Conservation (phyloP, 768 basidiomycete genomes). For the Lactarius sanguifluus region DNA sequence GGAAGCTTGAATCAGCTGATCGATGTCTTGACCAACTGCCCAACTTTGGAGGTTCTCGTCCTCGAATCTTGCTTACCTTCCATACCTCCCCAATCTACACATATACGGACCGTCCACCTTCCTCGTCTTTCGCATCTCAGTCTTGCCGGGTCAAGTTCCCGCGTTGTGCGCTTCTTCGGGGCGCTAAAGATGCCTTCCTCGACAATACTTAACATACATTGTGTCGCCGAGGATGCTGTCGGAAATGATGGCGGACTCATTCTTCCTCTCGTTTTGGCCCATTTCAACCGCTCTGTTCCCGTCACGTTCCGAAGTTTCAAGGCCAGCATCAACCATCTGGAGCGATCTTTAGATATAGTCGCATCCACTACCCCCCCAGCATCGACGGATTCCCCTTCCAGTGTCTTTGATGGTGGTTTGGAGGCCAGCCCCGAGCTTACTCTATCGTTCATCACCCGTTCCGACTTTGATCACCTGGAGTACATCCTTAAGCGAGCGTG, state of each 20-base stretch:
- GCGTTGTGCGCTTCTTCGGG: constrained; percentile 12
- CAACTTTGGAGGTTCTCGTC: constrained; percentile 8
- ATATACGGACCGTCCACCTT: constrained; percentile 3
- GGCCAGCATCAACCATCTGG: not conserved
- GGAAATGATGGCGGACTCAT: not conserved
- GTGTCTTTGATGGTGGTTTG: not conserved
- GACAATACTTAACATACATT: constrained; percentile 9
- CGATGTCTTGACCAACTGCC: constrained; percentile 3
- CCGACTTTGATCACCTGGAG: not conserved
- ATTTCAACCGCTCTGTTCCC: not conserved
- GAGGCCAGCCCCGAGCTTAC: not conserved
- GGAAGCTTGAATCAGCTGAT: not conserved
- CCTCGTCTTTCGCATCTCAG: constrained; percentile 10
- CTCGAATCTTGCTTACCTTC: constrained; percentile 11
- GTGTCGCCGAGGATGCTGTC: not conserved
- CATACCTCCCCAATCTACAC: not conserved
- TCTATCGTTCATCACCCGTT: not conserved
- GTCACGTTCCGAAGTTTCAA: constrained; percentile 11
- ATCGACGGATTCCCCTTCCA: not conserved
- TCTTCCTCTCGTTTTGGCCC: constrained; percentile 6
- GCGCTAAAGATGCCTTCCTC: constrained; percentile 3
- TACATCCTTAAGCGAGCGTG: constrained; percentile 3
- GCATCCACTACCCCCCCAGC: not conserved
- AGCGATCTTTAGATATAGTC: not conserved
- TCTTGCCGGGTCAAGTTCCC: constrained; percentile 5